Evolutionary conservation across 768 basidiomycete species (phyloP), one percentile per base, ranked within the genome.

Genomic region (Pisolithus microcarpus): DNA sequence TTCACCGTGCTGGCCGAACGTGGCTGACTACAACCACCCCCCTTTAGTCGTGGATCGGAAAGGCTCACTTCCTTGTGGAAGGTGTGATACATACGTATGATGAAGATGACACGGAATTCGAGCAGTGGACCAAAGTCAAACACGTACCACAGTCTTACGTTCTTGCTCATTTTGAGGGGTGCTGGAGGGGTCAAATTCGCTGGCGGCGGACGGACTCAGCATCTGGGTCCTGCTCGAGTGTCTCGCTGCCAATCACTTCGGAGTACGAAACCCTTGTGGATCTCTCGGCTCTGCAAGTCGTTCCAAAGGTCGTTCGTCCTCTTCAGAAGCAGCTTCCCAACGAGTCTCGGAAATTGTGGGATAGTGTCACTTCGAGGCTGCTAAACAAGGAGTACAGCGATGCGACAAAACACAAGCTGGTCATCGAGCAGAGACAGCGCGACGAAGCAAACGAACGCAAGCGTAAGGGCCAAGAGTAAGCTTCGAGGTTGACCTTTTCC

Each of bases 311-410:
- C 8, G 91, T 98, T 49, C 78, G 95, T 11, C 85, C 92, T 7
- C 58, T 98, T 47, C 79, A 82, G 57, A 78, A 78, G 64, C 96
- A 98, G 65, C 75, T 82, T 15, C 76, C 81, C 7, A 70, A 76
- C 50, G 96, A 98, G 73, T 94, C 91, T 54, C 73, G 92, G 52
- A 81, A 79, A 71, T 66, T 98, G 49, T 98, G 96, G 96, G 82
- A 86, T 51, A 77, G 65, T 48, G 89, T 97, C 19, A 95, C 94
- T 46, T 75, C 70, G 42, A 73, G 78, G 52, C 68, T 98, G 51
- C 45, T 88, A 40, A 77, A 71, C 62, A 98, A 96, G 77, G 88
- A 94, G 62, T 99, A 79, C 69, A 76, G 79, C 21, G 91, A 94
- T 38, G 96, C 96, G 48, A 97, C 91, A 51, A 87, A 77, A 73